Percentiles rank a stretch among this genome's conserved stretches.
phyloP scores from a whole-genome alignment of 345 rosid genomes.

The Gossypium herbaceum region DNA sequence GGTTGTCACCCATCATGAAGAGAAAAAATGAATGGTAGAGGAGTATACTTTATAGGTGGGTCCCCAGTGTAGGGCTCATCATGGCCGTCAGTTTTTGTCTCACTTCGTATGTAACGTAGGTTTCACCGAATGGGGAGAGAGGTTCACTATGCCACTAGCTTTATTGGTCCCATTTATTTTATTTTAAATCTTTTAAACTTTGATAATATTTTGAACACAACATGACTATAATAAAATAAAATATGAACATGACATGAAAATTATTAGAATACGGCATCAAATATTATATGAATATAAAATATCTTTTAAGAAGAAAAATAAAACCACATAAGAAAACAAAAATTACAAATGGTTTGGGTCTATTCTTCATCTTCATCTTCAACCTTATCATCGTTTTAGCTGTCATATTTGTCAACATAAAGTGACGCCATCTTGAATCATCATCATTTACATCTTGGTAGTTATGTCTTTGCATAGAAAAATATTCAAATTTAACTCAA shows the following conservation, averaged over 20 bases:
- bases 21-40: neutral
- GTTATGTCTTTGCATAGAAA: too few species aligned
- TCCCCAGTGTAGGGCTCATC: constrained; percentile 17
- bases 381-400: neutral
- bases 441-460: neutral
- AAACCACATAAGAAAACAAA: too few species aligned
- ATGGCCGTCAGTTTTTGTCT: constrained; percentile 28
- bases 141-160: neutral
- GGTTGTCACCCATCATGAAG: constrained; percentile 25
- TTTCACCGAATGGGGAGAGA: constrained; percentile 30
- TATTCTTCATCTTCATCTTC: neutral
- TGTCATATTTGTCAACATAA: too few species aligned
- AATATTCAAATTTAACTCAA: too few species aligned
- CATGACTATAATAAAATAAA: too few species aligned
- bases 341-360: too few species aligned
- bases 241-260: neutral
- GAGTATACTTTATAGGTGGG: constrained; percentile 6
- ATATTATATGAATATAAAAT: too few species aligned
- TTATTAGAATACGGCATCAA: too few species aligned
- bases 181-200: constrained; percentile 13
- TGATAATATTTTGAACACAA: neutral
- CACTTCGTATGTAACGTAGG: constrained; percentile 34
- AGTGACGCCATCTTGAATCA: neutral
- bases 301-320: too few species aligned
- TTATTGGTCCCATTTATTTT: constrained; percentile 14